A percentile compares a stretch with the other conserved stretches of the same genome.
phyloP scores from a whole-genome alignment of 2,329 filamentous ascomycete species.

The Alternaria triticimaculans region DNA sequence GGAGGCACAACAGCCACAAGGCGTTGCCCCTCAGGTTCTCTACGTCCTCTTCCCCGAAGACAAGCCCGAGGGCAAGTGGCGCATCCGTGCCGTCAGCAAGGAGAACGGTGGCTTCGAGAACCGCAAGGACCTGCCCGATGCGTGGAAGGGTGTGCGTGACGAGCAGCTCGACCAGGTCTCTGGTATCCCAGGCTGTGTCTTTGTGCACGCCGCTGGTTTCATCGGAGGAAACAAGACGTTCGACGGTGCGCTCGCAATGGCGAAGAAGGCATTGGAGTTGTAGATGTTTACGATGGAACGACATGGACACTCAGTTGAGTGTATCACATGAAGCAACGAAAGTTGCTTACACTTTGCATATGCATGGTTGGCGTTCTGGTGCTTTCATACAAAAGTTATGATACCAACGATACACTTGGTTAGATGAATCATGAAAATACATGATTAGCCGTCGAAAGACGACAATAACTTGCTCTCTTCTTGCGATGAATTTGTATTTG shows the following conservation, averaged over 20 bases:
- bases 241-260: constrained; percentile 87
- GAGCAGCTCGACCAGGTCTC: constrained; percentile 77
- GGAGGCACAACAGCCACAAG: constrained; percentile 50
- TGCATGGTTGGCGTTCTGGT: constrained; percentile 41
- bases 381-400: constrained; percentile 32
- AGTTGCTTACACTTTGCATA: constrained; percentile 27
- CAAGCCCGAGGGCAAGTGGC: constrained; percentile 80
- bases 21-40: constrained; percentile 65
- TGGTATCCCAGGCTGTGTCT: constrained; percentile 77
- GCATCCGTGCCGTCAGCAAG: constrained; percentile 89
- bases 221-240: constrained; percentile 95
- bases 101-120: constrained; percentile 87
- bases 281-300: constrained; percentile 9
- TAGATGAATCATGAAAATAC: constrained; percentile 12
- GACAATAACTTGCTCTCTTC: neutral
- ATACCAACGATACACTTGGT: constrained; percentile 32
- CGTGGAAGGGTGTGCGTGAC: constrained; percentile 91
- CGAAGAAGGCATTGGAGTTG: constrained; percentile 70
- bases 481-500: neutral
- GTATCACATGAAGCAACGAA: constrained; percentile 14
- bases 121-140: constrained; percentile 86
- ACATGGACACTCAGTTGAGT: neutral
- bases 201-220: constrained; percentile 93
- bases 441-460: neutral
- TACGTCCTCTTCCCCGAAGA: constrained; percentile 94